Evolutionary conservation across 148 eudicot species (phyloP).

Genomic region (Salicornia ramosissima): DNA sequence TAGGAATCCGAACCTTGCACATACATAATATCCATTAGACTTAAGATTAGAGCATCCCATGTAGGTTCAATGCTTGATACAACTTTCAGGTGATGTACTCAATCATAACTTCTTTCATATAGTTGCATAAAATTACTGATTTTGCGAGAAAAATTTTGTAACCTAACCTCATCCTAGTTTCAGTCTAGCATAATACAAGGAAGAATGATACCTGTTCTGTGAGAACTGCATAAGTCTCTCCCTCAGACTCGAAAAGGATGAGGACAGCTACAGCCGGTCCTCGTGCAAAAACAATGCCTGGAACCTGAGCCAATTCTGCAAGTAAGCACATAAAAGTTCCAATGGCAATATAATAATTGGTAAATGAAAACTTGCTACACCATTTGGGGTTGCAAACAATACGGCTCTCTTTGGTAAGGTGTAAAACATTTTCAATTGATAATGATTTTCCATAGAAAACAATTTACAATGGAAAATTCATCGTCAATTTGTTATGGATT

Average conservation of each 20-base stretch:
- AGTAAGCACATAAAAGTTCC: neutral
- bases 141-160: neutral
- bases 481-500: no score
- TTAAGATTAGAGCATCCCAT: neutral
- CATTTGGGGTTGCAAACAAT: no score
- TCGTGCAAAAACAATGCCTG: slow-evolving; percentile 96
- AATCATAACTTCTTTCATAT: neutral
- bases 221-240: slow-evolving; percentile 83
- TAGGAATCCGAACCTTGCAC: slow-evolving; percentile 91
- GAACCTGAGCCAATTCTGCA: slow-evolving; percentile 49
- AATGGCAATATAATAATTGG: neutral
- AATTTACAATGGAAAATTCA: no score
- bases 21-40: slow-evolving; percentile 10
- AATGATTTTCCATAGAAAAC: no score
- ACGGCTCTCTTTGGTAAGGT: no score
- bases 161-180: neutral
- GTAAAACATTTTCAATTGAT: no score
- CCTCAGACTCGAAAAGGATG: slow-evolving; percentile 84
- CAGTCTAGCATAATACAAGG: neutral
- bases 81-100: neutral
- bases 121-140: neutral
- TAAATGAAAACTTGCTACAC: slow-evolving; percentile 1
- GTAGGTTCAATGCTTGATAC: neutral
- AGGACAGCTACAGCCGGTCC: slow-evolving; percentile 98
- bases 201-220: slow-evolving; percentile 68